Conservation (phyloP, 805 yeast species). For the Pichia manshurica region DNA sequence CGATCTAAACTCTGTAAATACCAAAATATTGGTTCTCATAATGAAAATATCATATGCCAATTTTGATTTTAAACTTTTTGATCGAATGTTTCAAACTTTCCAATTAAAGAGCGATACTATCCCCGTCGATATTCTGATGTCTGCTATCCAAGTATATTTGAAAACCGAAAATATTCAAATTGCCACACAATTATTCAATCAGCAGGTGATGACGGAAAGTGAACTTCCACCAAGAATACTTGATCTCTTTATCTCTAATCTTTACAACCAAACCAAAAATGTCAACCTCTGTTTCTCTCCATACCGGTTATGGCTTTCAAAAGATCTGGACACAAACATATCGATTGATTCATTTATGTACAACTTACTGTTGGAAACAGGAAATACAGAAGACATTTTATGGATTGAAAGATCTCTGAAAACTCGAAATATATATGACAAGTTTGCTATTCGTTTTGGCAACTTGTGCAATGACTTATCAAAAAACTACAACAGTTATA, state of each 20-base stretch:
- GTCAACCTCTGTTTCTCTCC: constrained; percentile 21
- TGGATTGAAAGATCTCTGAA: constrained; percentile 19
- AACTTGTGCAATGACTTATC: constrained; percentile 15
- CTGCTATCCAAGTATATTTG: constrained; percentile 24
- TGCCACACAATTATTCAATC: constrained; percentile 28
- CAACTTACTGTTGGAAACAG: constrained; percentile 17
- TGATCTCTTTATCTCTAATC: constrained; percentile 19
- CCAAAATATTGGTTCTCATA: constrained; percentile 15
- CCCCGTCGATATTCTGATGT: constrained; percentile 16
- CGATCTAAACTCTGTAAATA: constrained; percentile 16
- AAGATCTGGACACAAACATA: constrained; percentile 13
- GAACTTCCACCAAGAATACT: constrained; percentile 17
- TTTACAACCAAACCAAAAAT: constrained; percentile 20
- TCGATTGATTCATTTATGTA: constrained; percentile 23
- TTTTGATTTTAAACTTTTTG: constrained; percentile 23
- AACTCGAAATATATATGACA: constrained; percentile 12
- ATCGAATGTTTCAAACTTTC: constrained; percentile 19
- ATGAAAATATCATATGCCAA: constrained; percentile 17
- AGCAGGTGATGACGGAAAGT: constrained; percentile 22
- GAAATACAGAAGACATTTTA: constrained; percentile 19
- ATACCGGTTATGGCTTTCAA: constrained; percentile 25
- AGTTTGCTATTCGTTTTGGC: constrained; percentile 15
- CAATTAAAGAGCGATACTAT: constrained; percentile 10
- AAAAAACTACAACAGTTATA: constrained; percentile 7
- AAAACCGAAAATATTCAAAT: constrained; percentile 22